A percentile compares a stretch with the other conserved stretches of the same genome.
Conservation (phyloP, 139 green algal species). For the Eudorina sp. region DNA sequence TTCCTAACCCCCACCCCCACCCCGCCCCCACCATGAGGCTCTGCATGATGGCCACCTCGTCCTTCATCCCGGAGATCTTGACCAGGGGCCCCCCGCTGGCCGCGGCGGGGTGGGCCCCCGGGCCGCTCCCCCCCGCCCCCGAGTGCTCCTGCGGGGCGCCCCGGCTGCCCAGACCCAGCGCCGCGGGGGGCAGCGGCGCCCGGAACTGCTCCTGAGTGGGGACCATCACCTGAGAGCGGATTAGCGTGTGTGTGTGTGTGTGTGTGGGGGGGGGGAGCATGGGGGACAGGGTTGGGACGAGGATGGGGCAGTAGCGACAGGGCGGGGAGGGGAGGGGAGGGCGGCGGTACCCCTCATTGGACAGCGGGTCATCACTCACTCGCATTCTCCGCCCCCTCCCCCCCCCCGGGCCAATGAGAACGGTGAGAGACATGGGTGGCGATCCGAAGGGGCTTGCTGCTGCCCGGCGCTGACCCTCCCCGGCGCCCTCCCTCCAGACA, state of each 20-base stretch:
- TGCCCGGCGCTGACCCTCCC: too few relatives aligned
- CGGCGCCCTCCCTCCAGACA: too few relatives aligned
- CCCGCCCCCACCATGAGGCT: constrained; percentile 16
- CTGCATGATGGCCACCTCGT: constrained; percentile 76
- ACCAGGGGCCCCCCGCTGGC: constrained; percentile 49
- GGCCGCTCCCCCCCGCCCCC: background rate
- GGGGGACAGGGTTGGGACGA: background rate
- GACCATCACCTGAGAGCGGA: constrained; percentile 68
- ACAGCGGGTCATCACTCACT: too few relatives aligned
- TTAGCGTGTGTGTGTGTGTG: background rate
- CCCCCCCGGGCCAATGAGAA: too few relatives aligned
- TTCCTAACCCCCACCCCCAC: too few relatives aligned
- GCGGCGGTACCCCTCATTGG: too few relatives aligned
- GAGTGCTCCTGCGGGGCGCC: background rate
- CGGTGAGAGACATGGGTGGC: too few relatives aligned
- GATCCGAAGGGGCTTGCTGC: too few relatives aligned
- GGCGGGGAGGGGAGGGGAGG: too few relatives aligned
- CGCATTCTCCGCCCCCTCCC: too few relatives aligned
- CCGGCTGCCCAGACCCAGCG: constrained; percentile 32
- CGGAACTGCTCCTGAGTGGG: constrained; percentile 72
- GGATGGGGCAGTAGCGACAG: background rate
- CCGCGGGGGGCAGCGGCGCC: constrained; percentile 53
- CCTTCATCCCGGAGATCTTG: constrained; percentile 84
- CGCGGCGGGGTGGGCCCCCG: background rate
- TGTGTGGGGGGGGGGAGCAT: too few relatives aligned